Percentiles rank a stretch among this genome's conserved stretches.
Evolutionary conservation across 2,329 filamentous ascomycete genomes (phyloP).

Genomic region (Periconia sp.): DNA sequence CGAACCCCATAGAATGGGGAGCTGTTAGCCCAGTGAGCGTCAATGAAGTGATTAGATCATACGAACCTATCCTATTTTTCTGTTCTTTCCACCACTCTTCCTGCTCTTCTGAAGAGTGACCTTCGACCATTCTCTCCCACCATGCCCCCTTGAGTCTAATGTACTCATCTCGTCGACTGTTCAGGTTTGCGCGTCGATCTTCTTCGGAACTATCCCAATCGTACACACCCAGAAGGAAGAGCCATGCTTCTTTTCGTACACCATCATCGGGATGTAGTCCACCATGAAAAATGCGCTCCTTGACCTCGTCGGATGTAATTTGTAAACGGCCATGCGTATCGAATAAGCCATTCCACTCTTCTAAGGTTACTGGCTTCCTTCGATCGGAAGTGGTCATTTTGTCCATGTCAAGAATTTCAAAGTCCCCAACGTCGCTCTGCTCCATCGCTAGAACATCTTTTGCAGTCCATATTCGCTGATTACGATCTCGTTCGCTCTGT

Average conservation of each 20-base stretch:
- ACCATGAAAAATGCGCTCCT: constrained; percentile 96
- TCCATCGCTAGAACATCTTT: constrained; percentile 92
- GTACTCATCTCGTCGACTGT: constrained; percentile 89
- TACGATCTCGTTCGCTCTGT: constrained; percentile 87
- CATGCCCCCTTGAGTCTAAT: constrained; percentile 91
- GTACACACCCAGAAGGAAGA: constrained; percentile 89
- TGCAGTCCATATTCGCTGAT: constrained; percentile 89
- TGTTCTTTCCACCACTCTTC: constrained; percentile 98
- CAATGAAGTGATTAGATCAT: constrained; percentile 8
- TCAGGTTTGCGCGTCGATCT: constrained; percentile 81
- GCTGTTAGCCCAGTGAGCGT: constrained; percentile 48
- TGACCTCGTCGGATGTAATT: constrained; percentile 88
- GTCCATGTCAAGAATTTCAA: constrained; percentile 87
- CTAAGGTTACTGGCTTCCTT: constrained; percentile 75
- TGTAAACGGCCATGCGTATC: constrained; percentile 78
- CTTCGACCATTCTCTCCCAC: constrained; percentile 93
- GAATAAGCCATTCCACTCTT: constrained; percentile 93
- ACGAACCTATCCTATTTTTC: constrained; percentile 86
- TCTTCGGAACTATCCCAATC: constrained; percentile 90
- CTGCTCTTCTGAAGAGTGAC: constrained; percentile 78
- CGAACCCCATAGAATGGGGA: constrained; percentile 61
- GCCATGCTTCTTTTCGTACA: constrained; percentile 94
- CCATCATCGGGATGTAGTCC: constrained; percentile 88
- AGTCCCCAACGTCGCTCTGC: constrained; percentile 92
- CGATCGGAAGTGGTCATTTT: constrained; percentile 77